Evolutionary conservation across 495 filamentous ascomycete genomes (phyloP).

Genomic region (Daldinia bambusicola): DNA sequence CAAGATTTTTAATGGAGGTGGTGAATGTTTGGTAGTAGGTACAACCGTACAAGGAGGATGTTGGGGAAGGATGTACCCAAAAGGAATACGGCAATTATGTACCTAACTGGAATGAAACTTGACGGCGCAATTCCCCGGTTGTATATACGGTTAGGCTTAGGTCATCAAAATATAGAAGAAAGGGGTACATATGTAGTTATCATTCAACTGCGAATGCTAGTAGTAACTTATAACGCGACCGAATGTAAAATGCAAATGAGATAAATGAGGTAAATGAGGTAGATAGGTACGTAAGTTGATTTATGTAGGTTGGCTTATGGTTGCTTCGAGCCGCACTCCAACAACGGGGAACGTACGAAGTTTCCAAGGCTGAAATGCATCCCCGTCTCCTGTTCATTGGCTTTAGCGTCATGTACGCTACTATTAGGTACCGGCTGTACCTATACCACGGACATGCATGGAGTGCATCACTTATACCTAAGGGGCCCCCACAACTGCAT

Average conservation of each 20-base stretch:
- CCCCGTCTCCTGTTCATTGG: slow-evolving; percentile 1
- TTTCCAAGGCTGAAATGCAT: slow-evolving; percentile 26
- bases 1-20: background rate
- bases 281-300: slow-evolving; percentile 2
- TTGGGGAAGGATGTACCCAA: background rate
- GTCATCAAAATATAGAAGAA: background rate
- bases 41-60: background rate
- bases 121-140: slow-evolving; percentile 1
- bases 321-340: slow-evolving; percentile 28
- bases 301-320: too few relatives aligned
- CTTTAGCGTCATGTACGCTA: slow-evolving; percentile 20
- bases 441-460: background rate
- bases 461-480: too few relatives aligned
- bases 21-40: background rate
- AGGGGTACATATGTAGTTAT: background rate
- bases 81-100: background rate
- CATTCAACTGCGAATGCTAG: background rate
- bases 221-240: background rate
- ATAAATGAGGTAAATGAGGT: background rate
- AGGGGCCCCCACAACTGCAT: background rate
- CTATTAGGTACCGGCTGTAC: background rate
- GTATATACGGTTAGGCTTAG: background rate
- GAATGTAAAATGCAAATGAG: background rate
- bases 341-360: slow-evolving; percentile 2
- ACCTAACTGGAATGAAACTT: too few relatives aligned